Percentiles rank a stretch among this genome's conserved stretches.
These are phyloP conservation scores for Leccinum rimulosum DNA, from an alignment of 768 basidiomycete genomes.

Conservation along the genomic window DNA sequence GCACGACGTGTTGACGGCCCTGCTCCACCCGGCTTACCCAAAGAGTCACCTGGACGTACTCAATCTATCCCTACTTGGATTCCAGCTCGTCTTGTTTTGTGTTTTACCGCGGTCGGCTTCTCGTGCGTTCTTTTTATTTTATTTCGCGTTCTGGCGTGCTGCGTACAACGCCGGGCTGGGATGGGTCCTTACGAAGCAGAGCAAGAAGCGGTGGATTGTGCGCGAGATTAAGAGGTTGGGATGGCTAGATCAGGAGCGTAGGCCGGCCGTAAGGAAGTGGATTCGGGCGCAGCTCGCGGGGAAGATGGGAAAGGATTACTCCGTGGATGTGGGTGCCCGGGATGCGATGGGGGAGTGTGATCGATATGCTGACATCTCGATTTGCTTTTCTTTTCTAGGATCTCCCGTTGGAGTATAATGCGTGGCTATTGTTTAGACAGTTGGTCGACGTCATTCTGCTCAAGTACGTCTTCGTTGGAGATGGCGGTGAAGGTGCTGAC, in stretches of 20 bases:
- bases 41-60: slow-evolving; percentile 89
- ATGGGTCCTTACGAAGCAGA: slow-evolving; percentile 92
- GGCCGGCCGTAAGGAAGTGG: slow-evolving; percentile 72
- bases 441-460: slow-evolving; percentile 94
- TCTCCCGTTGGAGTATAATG: slow-evolving; percentile 90
- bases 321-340: slow-evolving; percentile 69
- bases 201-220: slow-evolving; percentile 94
- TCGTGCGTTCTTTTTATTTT: slow-evolving; percentile 75
- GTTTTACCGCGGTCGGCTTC: slow-evolving; percentile 54
- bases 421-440: slow-evolving; percentile 95
- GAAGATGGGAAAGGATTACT: slow-evolving; percentile 95
- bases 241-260: slow-evolving; percentile 79
- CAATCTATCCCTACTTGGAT: slow-evolving; percentile 73
- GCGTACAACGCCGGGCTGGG: slow-evolving; percentile 93
- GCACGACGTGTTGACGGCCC: slow-evolving; percentile 81
- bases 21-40: slow-evolving; percentile 78
- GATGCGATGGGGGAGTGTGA: background rate
- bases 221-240: slow-evolving; percentile 71
- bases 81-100: slow-evolving; percentile 75
- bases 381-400: slow-evolving; percentile 44
- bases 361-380: slow-evolving; percentile 46
- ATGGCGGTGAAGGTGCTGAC: background rate
- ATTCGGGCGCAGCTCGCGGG: slow-evolving; percentile 80
- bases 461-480: slow-evolving; percentile 57
- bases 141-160: slow-evolving; percentile 91